Percentiles rank a stretch among this genome's conserved stretches.
Evolutionary conservation across 169 alveolate species (phyloP).

Genomic region (Plasmodium yoelii): DNA sequence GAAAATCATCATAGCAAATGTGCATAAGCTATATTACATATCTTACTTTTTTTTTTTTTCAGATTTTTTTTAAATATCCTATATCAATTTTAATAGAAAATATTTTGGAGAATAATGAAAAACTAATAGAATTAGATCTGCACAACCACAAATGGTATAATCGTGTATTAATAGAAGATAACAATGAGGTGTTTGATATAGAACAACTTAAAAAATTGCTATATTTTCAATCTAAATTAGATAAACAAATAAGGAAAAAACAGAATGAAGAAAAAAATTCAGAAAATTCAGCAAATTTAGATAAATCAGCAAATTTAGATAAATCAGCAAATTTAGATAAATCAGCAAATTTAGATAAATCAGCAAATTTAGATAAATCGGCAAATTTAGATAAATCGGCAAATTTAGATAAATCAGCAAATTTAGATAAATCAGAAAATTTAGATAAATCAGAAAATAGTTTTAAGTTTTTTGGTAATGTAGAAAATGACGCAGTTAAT

Average conservation of each 20-base stretch:
- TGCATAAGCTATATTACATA: neutral
- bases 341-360: conserved; percentile 34
- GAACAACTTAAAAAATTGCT: conserved; percentile 45
- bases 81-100: conserved; percentile 40
- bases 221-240: conserved; percentile 61
- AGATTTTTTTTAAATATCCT: conserved; percentile 49
- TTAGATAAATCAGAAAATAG: conserved; percentile 27
- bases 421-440: conserved; percentile 6
- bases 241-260: conserved; percentile 23
- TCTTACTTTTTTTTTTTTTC: conserved; percentile 4
- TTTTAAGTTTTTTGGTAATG: neutral
- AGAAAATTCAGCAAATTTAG: conserved; percentile 17
- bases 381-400: conserved; percentile 39
- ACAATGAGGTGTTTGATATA: conserved; percentile 24
- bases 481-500: neutral
- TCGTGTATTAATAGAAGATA: conserved; percentile 40
- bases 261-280: conserved; percentile 46
- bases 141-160: neutral
- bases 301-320: conserved; percentile 31
- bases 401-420: conserved; percentile 26
- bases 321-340: conserved; percentile 26
- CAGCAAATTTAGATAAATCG: too few species aligned
- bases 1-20: neutral
- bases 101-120: conserved; percentile 31
- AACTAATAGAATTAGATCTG: conserved; percentile 12